Conservation (phyloP, 257 asterid species). For the Plantago elongata region DNA sequence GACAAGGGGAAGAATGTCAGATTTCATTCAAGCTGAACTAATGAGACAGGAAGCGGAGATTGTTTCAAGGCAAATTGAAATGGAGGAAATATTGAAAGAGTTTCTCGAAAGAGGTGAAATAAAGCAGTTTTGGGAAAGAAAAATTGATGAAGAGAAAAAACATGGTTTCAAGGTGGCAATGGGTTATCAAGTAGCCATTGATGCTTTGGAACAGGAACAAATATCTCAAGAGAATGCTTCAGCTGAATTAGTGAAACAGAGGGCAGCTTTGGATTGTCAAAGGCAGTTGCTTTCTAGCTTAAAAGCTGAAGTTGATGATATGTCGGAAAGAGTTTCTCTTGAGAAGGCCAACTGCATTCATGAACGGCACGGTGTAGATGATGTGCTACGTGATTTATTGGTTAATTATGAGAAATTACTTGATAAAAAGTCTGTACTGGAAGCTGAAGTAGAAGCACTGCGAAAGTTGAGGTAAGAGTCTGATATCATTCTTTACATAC, state of each 20-base stretch:
- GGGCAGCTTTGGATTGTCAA: conserved; percentile 86
- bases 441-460: conserved; percentile 81
- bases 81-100: conserved; percentile 52
- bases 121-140: conserved; percentile 55
- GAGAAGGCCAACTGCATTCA: conserved; percentile 41
- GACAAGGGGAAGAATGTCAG: conserved; percentile 63
- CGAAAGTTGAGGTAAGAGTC: conserved; percentile 65
- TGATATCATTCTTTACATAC: background rate
- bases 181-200: conserved; percentile 34
- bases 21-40: conserved; percentile 47
- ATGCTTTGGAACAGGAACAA: conserved; percentile 58
- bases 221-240: conserved; percentile 32
- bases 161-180: conserved; percentile 47
- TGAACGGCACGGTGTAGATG: conserved; percentile 34
- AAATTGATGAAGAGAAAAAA: conserved; percentile 57
- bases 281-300: conserved; percentile 63
- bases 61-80: conserved; percentile 37
- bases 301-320: conserved; percentile 56
- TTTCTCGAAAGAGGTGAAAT: conserved; percentile 73
- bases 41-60: conserved; percentile 56
- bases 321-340: conserved; percentile 45
- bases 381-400: conserved; percentile 33
- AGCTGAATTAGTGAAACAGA: conserved; percentile 57
- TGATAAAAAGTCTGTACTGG: conserved; percentile 65
- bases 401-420: conserved; percentile 46